These are phyloP conservation scores for Davidsoniella australis DNA, from an alignment of 2,329 filamentous ascomycete species.

Conservation along the genomic window DNA sequence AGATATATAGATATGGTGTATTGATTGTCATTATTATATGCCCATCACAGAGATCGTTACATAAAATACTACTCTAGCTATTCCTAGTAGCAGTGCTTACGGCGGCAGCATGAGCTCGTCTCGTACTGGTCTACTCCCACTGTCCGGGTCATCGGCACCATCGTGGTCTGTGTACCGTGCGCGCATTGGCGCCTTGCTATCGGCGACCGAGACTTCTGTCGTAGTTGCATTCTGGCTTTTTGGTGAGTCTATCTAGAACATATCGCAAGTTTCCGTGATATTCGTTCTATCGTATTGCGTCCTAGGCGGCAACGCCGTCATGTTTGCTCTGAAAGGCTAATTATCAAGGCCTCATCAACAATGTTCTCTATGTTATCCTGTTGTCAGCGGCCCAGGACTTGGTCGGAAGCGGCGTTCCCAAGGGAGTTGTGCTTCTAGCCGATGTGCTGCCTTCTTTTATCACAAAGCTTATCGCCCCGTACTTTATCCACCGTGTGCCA, in stretches of 20 bases:
- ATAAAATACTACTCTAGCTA: no score
- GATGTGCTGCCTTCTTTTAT: constrained; percentile 82
- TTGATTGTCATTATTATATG: no score
- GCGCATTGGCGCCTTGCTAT: constrained; percentile 45
- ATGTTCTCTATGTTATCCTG: constrained; percentile 94
- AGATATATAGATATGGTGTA: no score
- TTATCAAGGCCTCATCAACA: constrained; percentile 49
- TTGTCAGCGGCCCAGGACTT: constrained; percentile 90
- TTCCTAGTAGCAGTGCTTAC: no score
- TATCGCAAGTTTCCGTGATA: not conserved
- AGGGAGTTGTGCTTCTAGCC: constrained; percentile 81
- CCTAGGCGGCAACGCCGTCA: not conserved
- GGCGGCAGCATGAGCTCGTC: not conserved
- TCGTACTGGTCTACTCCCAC: constrained; percentile 29
- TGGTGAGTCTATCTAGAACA: constrained; percentile 33
- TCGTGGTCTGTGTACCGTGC: constrained; percentile 61
- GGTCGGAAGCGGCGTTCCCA: constrained; percentile 68
- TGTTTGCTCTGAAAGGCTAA: no score
- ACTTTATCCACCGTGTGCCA: constrained; percentile 79
- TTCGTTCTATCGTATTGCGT: no score
- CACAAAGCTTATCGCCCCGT: constrained; percentile 76
- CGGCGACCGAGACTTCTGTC: constrained; percentile 52
- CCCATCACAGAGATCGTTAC: no score
- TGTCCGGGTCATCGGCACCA: constrained; percentile 41
- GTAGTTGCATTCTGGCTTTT: constrained; percentile 84